Evolutionary conservation across 1,284 basidiomycete species (phyloP), one percentile per base, ranked within the genome.

Genomic region (Neonothopanus nambi): DNA sequence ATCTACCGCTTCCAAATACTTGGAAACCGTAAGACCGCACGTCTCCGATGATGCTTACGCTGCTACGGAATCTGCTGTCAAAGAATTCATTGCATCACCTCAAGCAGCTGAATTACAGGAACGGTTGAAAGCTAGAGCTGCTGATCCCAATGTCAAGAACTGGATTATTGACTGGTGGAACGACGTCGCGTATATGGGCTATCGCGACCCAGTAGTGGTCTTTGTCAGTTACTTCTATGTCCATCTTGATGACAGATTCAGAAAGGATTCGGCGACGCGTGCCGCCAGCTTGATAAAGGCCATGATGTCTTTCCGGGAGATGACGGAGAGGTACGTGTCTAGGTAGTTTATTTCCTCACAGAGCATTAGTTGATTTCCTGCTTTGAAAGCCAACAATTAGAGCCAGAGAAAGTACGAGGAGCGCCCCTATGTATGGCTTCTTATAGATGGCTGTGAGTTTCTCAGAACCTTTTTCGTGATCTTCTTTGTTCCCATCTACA

Each of bases 131-230:
- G 42, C 58, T 12, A 15, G 59, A 36, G 57, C 93, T 0, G 71
- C 76, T 0, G 78, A 82, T n/a, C 77, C 81, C 0, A 68, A 68
- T 13, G 70, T 73, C 48, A 82, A 83, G 61, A 95, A 81, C 75
- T 99, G 96, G 96, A 79, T 99, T 30, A 81, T 82, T 51, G 93
- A 97, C 54, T 99, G 96, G 96, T 99, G 96, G 96, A 97, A 98
- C 71, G 93, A 98, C 39, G 82, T 72, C 8, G 95, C 95, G 21
- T 92, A 91, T 67, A 89, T 91, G 86, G 86, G 74, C 4, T 91
- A 91, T 64, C 80, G 92, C 44, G 93, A 97, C 62, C 88, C 95
- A 5, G 91, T 98, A 35, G 89, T 98, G 23, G 93, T 96, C 20
- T 93, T 88, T 64, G 94, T 97, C 64, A 93, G 88, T 78, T 99